Conservation (phyloP, 345 rosid species). For the Brassica incana region DNA sequence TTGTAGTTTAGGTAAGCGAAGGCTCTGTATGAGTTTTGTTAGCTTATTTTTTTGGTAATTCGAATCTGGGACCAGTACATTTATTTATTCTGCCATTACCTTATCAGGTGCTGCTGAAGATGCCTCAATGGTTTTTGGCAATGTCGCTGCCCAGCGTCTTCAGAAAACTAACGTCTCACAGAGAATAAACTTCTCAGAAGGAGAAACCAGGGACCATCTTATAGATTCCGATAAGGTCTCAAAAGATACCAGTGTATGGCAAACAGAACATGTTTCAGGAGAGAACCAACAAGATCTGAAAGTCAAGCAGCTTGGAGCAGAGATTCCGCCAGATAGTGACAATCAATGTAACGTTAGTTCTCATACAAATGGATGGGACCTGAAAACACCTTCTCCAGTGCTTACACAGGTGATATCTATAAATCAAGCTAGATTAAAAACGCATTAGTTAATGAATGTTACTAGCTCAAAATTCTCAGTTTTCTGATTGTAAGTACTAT, state of each 20-base stretch:
- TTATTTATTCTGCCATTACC: not conserved
- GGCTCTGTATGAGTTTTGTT: slow-evolving; percentile 7
- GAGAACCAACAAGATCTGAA: slow-evolving; percentile 50
- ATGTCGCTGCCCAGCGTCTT: slow-evolving; percentile 58
- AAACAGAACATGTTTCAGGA: slow-evolving; percentile 50
- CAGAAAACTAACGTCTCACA: slow-evolving; percentile 52
- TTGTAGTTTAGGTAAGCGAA: slow-evolving; percentile 71
- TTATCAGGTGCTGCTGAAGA: slow-evolving; percentile 83
- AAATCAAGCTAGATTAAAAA: slow-evolving; percentile 12
- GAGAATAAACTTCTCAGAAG: slow-evolving; percentile 39
- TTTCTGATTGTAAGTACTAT: not conserved
- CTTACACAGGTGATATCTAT: slow-evolving; percentile 56
- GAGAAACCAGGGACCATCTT: slow-evolving; percentile 41
- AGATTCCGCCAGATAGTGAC: slow-evolving; percentile 46
- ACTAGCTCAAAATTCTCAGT: slow-evolving; percentile 2
- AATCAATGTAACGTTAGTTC: slow-evolving; percentile 52
- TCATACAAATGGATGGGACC: slow-evolving; percentile 53
- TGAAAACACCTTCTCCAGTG: slow-evolving; percentile 82
- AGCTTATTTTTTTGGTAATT: slow-evolving; percentile 1
- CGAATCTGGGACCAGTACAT: not conserved
- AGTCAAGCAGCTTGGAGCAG: slow-evolving; percentile 47
- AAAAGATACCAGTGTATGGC: slow-evolving; percentile 53
- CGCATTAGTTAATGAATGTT: slow-evolving; percentile 8
- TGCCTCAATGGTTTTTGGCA: slow-evolving; percentile 64
- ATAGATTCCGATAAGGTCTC: slow-evolving; percentile 42